A percentile compares a stretch with the other conserved stretches of the same genome.
Evolutionary conservation across 768 basidiomycete genomes (phyloP).

Genomic region (Amanita inopinata): DNA sequence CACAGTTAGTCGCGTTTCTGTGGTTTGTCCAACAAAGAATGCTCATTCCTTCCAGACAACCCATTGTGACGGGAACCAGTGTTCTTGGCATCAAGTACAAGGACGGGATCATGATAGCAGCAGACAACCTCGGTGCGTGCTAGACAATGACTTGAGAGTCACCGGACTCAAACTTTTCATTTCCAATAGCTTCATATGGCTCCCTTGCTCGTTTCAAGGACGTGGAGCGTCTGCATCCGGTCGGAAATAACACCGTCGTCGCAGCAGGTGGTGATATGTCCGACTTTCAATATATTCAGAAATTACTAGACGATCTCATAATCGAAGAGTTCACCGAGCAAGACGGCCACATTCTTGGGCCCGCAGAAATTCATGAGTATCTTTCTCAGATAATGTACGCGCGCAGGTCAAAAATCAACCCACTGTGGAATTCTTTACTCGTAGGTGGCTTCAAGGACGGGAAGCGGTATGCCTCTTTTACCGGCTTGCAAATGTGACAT

Average conservation of each 20-base stretch:
- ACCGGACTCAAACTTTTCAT: background rate
- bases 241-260: constrained; percentile 78
- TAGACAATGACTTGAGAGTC: background rate
- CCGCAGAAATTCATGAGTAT: constrained; percentile 88
- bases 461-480: constrained; percentile 47
- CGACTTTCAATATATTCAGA: constrained; percentile 92
- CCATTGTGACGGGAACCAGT: constrained; percentile 94
- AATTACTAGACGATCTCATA: constrained; percentile 65
- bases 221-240: constrained; percentile 76
- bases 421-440: constrained; percentile 90
- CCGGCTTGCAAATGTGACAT: background rate
- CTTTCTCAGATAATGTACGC: constrained; percentile 86
- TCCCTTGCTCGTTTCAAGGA: constrained; percentile 97
- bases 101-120: constrained; percentile 96
- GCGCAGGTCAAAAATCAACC: constrained; percentile 80
- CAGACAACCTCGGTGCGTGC: constrained; percentile 84
- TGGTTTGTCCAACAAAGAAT: background rate
- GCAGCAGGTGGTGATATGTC: constrained; percentile 96
- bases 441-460: constrained; percentile 89
- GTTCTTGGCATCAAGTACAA: constrained; percentile 92
- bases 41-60: constrained; percentile 45
- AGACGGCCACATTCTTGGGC: constrained; percentile 80
- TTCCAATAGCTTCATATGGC: constrained; percentile 81
- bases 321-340: constrained; percentile 71
- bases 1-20: constrained; percentile 45